A percentile compares a stretch with the other conserved stretches of the same genome.
phyloP scores from a whole-genome alignment of 2,329 filamentous ascomycete species.

The Chaetomiaceae sp. region DNA sequence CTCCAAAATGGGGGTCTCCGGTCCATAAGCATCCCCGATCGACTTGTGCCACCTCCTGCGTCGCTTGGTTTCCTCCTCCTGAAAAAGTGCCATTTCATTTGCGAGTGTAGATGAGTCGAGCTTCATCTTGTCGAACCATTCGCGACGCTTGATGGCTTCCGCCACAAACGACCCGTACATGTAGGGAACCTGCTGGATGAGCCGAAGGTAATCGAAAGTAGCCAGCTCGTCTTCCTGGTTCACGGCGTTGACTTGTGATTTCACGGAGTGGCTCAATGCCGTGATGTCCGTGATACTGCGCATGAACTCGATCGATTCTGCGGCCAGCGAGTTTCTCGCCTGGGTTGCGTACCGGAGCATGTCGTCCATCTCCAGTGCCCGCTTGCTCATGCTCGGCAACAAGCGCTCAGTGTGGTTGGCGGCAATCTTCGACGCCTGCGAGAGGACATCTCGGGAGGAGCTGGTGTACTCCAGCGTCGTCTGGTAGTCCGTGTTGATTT shows the following conservation, averaged over 20 bases:
- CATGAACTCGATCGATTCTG: conserved; percentile 67
- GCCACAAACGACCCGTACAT: conserved; percentile 85
- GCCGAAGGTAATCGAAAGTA: conserved; percentile 72
- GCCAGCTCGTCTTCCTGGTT: conserved; percentile 70
- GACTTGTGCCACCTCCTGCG: conserved; percentile 86
- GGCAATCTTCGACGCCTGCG: conserved; percentile 58
- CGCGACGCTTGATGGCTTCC: conserved; percentile 76
- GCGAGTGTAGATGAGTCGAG: conserved; percentile 79
- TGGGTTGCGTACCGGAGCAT: conserved; percentile 54
- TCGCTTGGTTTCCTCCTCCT: conserved; percentile 86
- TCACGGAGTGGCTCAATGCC: conserved; percentile 64
- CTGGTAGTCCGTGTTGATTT: conserved; percentile 81
- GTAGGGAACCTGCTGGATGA: conserved; percentile 76
- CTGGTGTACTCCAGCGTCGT: conserved; percentile 64
- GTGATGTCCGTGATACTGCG: conserved; percentile 76
- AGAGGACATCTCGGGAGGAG: conserved; percentile 53
- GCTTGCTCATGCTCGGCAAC: conserved; percentile 51
- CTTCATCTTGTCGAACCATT: conserved; percentile 90
- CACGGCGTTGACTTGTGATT: conserved; percentile 63
- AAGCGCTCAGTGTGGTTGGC: conserved; percentile 57
- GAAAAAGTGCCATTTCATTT: conserved; percentile 86
- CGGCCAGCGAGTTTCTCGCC: conserved; percentile 61
- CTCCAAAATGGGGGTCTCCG: conserved; percentile 56
- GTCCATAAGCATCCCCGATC: conserved; percentile 67
- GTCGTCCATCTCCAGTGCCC: conserved; percentile 55